Evolutionary conservation across 2,329 filamentous ascomycete species (phyloP).

Genomic region (Aspergillus quadricinctus): DNA sequence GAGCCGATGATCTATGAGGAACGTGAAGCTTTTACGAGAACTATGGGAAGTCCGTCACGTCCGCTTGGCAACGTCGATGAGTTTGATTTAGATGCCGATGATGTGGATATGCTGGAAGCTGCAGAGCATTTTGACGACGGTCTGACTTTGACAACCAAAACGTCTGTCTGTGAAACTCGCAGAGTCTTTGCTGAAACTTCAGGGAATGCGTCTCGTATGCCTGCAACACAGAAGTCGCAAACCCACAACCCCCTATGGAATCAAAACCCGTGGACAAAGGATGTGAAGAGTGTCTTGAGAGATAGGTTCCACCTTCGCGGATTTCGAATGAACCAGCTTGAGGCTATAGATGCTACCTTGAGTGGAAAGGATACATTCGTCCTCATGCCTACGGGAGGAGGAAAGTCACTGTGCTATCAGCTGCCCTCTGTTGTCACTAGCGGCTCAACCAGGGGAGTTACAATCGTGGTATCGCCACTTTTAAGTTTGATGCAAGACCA

Average conservation of each 20-base stretch:
- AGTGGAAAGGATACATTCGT: constrained; percentile 87
- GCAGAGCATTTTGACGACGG: constrained; percentile 35
- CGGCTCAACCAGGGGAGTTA: constrained; percentile 78
- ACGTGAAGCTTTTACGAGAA: constrained; percentile 32
- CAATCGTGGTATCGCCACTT: constrained; percentile 89
- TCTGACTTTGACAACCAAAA: constrained; percentile 10
- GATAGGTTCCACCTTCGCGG: constrained; percentile 79
- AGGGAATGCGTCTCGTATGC: constrained; percentile 32
- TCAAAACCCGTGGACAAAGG: constrained; percentile 74
- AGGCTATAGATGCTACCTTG: constrained; percentile 92
- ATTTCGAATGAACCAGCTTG: constrained; percentile 86
- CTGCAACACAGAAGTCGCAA: constrained; percentile 29
- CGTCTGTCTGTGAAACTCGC: constrained; percentile 21
- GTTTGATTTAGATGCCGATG: constrained; percentile 41
- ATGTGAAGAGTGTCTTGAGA: constrained; percentile 75
- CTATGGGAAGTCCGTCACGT: constrained; percentile 37
- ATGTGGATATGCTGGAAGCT: constrained; percentile 44
- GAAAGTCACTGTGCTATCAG: constrained; percentile 96
- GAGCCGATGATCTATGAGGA: constrained; percentile 20
- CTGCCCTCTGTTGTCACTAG: constrained; percentile 78
- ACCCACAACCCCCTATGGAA: constrained; percentile 45
- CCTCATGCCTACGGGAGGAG: constrained; percentile 95
- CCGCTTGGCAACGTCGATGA: constrained; percentile 29
- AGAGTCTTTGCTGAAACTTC: constrained; percentile 40
- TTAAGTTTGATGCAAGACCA: constrained; percentile 98